These are phyloP conservation scores for Polychytrium aggregatum DNA, from an alignment of 192 early-diverging fungal species.

Conservation along the genomic window DNA sequence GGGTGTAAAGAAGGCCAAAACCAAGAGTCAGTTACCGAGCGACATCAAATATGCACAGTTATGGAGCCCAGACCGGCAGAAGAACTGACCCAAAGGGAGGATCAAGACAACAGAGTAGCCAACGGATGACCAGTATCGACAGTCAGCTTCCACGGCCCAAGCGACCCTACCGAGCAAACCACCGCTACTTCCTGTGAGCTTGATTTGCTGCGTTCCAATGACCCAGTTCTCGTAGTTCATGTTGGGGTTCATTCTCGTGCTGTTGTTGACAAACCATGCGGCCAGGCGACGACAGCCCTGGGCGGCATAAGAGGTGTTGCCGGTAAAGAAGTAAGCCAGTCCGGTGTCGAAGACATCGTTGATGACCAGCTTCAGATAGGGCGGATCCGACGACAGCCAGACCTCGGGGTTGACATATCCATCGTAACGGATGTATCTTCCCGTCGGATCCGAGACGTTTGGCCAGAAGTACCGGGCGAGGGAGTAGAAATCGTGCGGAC, in stretches of 20 bases:
- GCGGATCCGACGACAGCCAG: slow-evolving; percentile 19
- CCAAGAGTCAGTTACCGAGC: too few species aligned
- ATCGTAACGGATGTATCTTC: slow-evolving; percentile 35
- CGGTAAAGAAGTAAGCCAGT: slow-evolving; percentile 42
- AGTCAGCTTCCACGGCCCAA: too few species aligned
- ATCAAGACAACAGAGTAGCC: too few species aligned
- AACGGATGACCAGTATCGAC: too few species aligned
- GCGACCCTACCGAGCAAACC: too few species aligned
- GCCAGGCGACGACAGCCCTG: slow-evolving; percentile 22
- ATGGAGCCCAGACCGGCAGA: too few species aligned
- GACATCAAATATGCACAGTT: too few species aligned
- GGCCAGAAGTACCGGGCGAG: slow-evolving; percentile 52
- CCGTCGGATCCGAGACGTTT: slow-evolving; percentile 7
- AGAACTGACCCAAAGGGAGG: too few species aligned
- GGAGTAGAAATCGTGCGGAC: slow-evolving; percentile 46
- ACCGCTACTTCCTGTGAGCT: too few species aligned
- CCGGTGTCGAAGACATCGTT: slow-evolving; percentile 8
- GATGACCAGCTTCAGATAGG: slow-evolving; percentile 2
- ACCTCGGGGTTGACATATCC: slow-evolving; percentile 44
- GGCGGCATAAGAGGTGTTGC: slow-evolving; percentile 29
- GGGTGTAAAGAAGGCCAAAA: too few species aligned
- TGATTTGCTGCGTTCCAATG: slow-evolving; percentile 27
- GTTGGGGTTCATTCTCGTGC: slow-evolving; percentile 50
- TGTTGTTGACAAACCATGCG: slow-evolving; percentile 44
- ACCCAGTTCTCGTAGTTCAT: slow-evolving; percentile 40